A percentile compares a stretch with the other conserved stretches of the same genome.
Conservation (phyloP, 257 asterid species). For the Lycium ferocissimum region DNA sequence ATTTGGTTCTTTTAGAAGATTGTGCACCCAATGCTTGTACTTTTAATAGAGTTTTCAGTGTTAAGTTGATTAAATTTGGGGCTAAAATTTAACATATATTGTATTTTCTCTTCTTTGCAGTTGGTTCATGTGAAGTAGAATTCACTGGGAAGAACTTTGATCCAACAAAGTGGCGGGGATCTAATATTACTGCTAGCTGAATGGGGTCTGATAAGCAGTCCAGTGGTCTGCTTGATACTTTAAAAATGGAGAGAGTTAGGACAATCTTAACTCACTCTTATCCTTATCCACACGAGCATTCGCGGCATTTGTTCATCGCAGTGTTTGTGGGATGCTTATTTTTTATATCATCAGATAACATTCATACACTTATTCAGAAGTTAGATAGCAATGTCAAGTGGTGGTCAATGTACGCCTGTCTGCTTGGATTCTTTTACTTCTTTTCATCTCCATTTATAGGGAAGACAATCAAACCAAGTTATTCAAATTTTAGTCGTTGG, state of each 20-base stretch:
- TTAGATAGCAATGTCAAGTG: conserved; percentile 72
- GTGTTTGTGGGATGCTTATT: conserved; percentile 94
- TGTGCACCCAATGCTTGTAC: not conserved
- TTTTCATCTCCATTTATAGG: conserved; percentile 97
- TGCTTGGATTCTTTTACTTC: conserved; percentile 98
- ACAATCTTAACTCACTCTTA: conserved; percentile 76
- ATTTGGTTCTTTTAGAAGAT: not conserved
- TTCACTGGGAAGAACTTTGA: conserved; percentile 36
- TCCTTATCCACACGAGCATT: conserved; percentile 97
- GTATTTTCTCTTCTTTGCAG: conserved; percentile 29
- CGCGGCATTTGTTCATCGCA: conserved; percentile 94
- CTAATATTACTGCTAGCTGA: conserved; percentile 31
- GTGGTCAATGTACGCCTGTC: conserved; percentile 99
- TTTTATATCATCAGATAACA: conserved; percentile 95
- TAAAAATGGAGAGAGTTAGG: conserved; percentile 91
- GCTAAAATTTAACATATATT: not conserved
- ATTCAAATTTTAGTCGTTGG: conserved; percentile 97
- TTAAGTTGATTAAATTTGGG: conserved; percentile 30
- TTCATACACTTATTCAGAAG: conserved; percentile 96
- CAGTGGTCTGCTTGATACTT: conserved; percentile 72
- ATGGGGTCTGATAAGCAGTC: conserved; percentile 73
- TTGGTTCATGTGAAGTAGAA: conserved; percentile 41
- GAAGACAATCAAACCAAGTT: conserved; percentile 96
- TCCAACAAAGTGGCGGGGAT: conserved; percentile 37
- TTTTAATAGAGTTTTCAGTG: not conserved